Conservation (phyloP, 2,329 filamentous ascomycete genomes). For the Curvularia sp. region DNA sequence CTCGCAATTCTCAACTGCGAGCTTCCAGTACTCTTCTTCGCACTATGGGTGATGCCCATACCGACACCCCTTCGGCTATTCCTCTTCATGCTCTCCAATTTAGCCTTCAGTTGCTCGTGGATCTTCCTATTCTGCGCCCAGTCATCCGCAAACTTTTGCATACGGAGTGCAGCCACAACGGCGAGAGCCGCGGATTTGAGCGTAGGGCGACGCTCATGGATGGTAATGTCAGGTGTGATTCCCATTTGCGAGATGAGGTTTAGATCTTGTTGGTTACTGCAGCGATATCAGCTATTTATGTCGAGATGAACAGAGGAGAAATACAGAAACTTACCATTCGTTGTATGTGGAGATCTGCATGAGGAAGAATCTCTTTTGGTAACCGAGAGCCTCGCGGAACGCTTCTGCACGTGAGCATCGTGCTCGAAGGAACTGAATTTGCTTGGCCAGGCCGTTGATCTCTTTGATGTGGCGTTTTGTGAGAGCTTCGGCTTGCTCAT, state of each 20-base stretch:
- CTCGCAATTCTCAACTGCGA: slow-evolving; percentile 44
- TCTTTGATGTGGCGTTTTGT: slow-evolving; percentile 76
- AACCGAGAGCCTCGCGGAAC: slow-evolving; percentile 80
- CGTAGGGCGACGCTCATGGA: slow-evolving; percentile 54
- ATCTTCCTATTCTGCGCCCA: slow-evolving; percentile 62
- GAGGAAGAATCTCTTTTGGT: slow-evolving; percentile 83
- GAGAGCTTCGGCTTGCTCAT: slow-evolving; percentile 64
- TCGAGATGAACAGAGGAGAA: neutral
- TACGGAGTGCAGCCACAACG: slow-evolving; percentile 59
- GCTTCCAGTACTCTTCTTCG: slow-evolving; percentile 58
- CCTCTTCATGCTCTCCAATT: slow-evolving; percentile 55
- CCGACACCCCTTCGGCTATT: slow-evolving; percentile 29
- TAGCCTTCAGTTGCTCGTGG: slow-evolving; percentile 54
- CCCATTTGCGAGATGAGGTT: slow-evolving; percentile 85
- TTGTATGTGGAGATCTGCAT: slow-evolving; percentile 83
- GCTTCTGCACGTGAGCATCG: slow-evolving; percentile 79
- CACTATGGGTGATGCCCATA: slow-evolving; percentile 28
- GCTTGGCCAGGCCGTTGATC: slow-evolving; percentile 81
- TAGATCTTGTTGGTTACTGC: slow-evolving; percentile 92
- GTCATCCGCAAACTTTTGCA: slow-evolving; percentile 56
- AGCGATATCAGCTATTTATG: slow-evolving; percentile 10
- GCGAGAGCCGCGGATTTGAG: slow-evolving; percentile 58
- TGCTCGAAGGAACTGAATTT: slow-evolving; percentile 89
- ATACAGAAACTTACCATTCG: slow-evolving; percentile 74
- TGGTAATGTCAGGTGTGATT: slow-evolving; percentile 61